Conservation (phyloP, 2,329 filamentous ascomycete genomes). For the Talaromyces sp. region DNA sequence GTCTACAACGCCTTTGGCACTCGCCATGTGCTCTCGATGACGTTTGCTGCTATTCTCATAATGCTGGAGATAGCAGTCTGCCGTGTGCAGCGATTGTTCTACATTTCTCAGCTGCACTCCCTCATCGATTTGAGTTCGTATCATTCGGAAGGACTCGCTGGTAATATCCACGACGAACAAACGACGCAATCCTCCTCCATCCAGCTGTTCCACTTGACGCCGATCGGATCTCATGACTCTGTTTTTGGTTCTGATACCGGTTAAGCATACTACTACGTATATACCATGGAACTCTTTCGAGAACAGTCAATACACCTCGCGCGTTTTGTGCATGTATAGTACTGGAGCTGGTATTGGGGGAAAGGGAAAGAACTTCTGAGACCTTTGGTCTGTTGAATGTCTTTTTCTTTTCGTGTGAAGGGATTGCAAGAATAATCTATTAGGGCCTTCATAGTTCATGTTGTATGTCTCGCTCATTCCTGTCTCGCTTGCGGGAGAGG, state of each 20-base stretch:
- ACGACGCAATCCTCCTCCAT: slow-evolving; percentile 5
- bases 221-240: neutral
- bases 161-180: neutral
- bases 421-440: slow-evolving; percentile 29
- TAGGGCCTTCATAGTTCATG: slow-evolving; percentile 49
- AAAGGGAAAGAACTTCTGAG: neutral
- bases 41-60: neutral
- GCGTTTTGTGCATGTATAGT: slow-evolving; percentile 42
- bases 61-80: neutral
- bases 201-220: slow-evolving; percentile 17
- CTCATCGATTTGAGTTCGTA: neutral
- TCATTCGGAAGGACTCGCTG: too few species aligned
- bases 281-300: slow-evolving; percentile 4
- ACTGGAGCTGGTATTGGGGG: slow-evolving; percentile 34
- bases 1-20: neutral
- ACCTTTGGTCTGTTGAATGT: slow-evolving; percentile 15
- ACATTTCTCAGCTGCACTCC: too few species aligned
- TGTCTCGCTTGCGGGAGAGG: slow-evolving; percentile 21
- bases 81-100: too few species aligned
- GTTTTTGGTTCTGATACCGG: slow-evolving; percentile 4
- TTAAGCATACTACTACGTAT: neutral
- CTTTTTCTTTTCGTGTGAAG: slow-evolving; percentile 9
- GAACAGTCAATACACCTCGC: slow-evolving; percentile 22
- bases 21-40: neutral
- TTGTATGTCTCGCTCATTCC: slow-evolving; percentile 23